A percentile compares a stretch with the other conserved stretches of the same genome.
Evolutionary conservation across 169 alveolate genomes (phyloP).

Genomic region (Besnoitia besnoiti): DNA sequence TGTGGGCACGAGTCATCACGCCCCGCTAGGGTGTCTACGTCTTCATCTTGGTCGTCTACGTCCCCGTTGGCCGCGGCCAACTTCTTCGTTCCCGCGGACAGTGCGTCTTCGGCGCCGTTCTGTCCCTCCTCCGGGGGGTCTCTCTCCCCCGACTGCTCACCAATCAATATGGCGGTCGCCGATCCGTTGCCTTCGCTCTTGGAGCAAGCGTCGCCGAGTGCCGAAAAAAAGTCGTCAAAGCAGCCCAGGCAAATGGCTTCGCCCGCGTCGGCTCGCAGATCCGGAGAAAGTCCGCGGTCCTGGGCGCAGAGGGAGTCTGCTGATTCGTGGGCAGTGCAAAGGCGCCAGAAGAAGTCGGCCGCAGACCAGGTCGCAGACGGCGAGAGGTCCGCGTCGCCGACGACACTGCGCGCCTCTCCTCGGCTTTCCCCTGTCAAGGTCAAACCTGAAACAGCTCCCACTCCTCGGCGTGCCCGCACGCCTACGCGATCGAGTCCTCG

Average conservation of each 20-base stretch:
- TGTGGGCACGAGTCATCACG: neutral
- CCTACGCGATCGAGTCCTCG: neutral
- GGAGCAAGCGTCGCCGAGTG: neutral
- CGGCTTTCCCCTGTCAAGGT: neutral
- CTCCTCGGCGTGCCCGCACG: neutral
- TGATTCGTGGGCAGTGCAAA: neutral
- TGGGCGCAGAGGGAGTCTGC: neutral
- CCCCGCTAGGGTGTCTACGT: neutral
- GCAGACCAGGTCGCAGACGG: neutral
- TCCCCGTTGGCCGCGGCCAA: conserved; percentile 26
- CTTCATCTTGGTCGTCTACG: conserved; percentile 15
- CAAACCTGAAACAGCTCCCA: neutral
- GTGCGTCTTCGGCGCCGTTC: neutral
- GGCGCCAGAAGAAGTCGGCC: neutral
- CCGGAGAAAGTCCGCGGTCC: neutral
- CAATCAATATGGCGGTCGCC: neutral
- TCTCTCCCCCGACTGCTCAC: neutral
- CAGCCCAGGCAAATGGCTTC: neutral
- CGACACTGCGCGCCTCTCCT: neutral
- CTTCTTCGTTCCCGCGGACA: neutral
- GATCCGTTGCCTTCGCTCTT: neutral
- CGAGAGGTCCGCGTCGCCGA: neutral
- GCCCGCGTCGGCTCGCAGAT: neutral
- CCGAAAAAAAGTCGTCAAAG: neutral
- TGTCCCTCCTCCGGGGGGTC: neutral